Evolutionary conservation across 352 stramenopile species (phyloP).

Genomic region (Pythium angustatum): DNA sequence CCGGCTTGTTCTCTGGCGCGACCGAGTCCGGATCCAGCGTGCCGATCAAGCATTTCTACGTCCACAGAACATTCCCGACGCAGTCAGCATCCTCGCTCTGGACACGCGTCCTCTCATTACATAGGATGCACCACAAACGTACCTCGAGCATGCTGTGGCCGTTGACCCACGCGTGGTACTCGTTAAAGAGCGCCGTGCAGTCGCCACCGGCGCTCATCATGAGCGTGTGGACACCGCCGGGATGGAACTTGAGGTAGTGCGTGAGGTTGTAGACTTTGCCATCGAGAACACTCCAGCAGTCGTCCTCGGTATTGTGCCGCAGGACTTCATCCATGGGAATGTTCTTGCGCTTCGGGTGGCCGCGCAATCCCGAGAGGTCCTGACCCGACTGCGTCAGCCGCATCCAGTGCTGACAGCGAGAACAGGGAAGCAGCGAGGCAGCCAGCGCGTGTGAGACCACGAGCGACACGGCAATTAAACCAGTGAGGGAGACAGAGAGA

Average conservation of each 20-base stretch:
- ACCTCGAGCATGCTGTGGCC: constrained; percentile 87
- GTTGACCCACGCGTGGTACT: constrained; percentile 97
- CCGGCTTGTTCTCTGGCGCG: constrained; percentile 30
- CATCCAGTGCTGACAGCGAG: constrained; percentile 87
- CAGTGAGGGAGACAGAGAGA: too few relatives aligned
- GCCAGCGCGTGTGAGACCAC: background rate
- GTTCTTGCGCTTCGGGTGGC: constrained; percentile 48
- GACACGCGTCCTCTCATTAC: too few relatives aligned
- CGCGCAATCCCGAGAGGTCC: constrained; percentile 82
- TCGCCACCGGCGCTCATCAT: constrained; percentile 92
- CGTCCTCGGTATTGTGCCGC: constrained; percentile 84
- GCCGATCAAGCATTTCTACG: constrained; percentile 78
- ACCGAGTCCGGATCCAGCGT: constrained; percentile 61
- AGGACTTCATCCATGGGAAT: constrained; percentile 88
- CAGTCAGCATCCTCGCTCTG: background rate
- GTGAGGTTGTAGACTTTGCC: constrained; percentile 95
- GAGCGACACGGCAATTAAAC: background rate
- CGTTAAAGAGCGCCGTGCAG: constrained; percentile 95
- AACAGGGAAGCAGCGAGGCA: background rate
- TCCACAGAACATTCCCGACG: background rate
- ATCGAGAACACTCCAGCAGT: constrained; percentile 94
- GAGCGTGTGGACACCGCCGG: constrained; percentile 93
- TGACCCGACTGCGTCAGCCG: constrained; percentile 76
- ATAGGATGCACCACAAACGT: too few relatives aligned
- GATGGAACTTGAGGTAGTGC: constrained; percentile 97